Evolutionary conservation across 208 protist species (phyloP).

Genomic region (Novymonas esmeraldas): DNA sequence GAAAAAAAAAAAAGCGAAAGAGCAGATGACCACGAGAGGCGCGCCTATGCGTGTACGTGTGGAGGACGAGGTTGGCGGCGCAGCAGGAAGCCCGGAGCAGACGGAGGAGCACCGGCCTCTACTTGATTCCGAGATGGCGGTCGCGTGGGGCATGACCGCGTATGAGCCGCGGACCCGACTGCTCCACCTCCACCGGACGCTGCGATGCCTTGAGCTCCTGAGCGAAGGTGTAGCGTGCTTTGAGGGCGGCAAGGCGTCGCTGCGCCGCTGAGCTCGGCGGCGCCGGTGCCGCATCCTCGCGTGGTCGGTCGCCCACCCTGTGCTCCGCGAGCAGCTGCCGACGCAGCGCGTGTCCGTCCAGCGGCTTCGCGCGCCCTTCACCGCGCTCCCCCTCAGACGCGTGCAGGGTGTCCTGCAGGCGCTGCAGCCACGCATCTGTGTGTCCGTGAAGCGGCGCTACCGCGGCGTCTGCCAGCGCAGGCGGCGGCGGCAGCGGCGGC

Average conservation of each 20-base stretch:
- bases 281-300: slow-evolving; percentile 10
- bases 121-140: slow-evolving; percentile 22
- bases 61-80: no score
- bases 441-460: slow-evolving; percentile 2
- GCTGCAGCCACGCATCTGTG: slow-evolving; percentile 62
- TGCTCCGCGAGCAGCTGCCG: slow-evolving; percentile 52
- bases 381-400: slow-evolving; percentile 13
- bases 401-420: slow-evolving; percentile 49
- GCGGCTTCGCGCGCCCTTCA: slow-evolving; percentile 5
- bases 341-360: slow-evolving; percentile 74
- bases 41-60: neutral
- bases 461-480: neutral
- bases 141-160: slow-evolving; percentile 66
- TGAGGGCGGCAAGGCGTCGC: slow-evolving; percentile 69
- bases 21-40: neutral
- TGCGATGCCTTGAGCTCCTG: slow-evolving; percentile 45
- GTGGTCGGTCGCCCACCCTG: slow-evolving; percentile 41
- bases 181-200: slow-evolving; percentile 9
- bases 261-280: slow-evolving; percentile 27
- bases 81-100: neutral
- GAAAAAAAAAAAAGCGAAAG: neutral
- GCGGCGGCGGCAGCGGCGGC: neutral
- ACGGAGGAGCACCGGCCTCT: neutral
- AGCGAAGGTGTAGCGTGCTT: slow-evolving; percentile 71
- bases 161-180: slow-evolving; percentile 56